Evolutionary conservation across 2,329 filamentous ascomycete genomes (phyloP).

Genomic region (Elsinoe fawcettii): DNA sequence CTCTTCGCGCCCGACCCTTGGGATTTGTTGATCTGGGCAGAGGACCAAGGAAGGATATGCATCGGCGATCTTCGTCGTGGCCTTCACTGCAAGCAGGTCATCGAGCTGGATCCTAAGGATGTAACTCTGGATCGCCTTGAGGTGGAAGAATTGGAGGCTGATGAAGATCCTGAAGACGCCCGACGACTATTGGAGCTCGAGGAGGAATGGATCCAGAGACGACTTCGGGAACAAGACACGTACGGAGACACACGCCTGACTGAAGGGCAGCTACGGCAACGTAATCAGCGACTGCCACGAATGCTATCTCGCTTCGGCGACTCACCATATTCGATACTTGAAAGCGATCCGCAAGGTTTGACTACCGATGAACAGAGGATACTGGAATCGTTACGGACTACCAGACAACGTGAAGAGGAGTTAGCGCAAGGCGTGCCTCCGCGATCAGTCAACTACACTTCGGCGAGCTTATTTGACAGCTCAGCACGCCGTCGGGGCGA

Average conservation of each 20-base stretch:
- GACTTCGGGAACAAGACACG: constrained; percentile 3
- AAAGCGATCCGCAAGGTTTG: constrained; percentile 40
- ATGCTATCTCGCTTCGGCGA: constrained; percentile 16
- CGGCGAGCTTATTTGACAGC: constrained; percentile 25
- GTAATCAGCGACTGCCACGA: constrained; percentile 23
- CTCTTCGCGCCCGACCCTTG: constrained; percentile 82
- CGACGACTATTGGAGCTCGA: constrained; percentile 12
- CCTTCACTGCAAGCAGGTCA: constrained; percentile 59
- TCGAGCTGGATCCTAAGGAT: constrained; percentile 53
- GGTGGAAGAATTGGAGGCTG: constrained; percentile 40
- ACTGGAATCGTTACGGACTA: constrained; percentile 38
- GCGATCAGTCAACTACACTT: constrained; percentile 38
- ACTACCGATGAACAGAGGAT: constrained; percentile 40
- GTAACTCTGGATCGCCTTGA: constrained; percentile 50
- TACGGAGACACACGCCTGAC: background rate
- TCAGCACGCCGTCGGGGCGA: constrained; percentile 1
- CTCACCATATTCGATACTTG: constrained; percentile 31
- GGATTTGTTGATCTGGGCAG: constrained; percentile 89
- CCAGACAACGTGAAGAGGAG: constrained; percentile 37
- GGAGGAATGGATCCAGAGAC: constrained; percentile 7
- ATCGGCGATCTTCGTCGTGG: constrained; percentile 64
- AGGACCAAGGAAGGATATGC: constrained; percentile 70
- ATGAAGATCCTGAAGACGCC: constrained; percentile 24
- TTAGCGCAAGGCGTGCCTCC: constrained; percentile 31
- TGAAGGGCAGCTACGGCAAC: constrained; percentile 30